These are phyloP conservation scores for Colletotrichum lini DNA, from an alignment of 2,329 filamentous ascomycete species.

Conservation along the genomic window DNA sequence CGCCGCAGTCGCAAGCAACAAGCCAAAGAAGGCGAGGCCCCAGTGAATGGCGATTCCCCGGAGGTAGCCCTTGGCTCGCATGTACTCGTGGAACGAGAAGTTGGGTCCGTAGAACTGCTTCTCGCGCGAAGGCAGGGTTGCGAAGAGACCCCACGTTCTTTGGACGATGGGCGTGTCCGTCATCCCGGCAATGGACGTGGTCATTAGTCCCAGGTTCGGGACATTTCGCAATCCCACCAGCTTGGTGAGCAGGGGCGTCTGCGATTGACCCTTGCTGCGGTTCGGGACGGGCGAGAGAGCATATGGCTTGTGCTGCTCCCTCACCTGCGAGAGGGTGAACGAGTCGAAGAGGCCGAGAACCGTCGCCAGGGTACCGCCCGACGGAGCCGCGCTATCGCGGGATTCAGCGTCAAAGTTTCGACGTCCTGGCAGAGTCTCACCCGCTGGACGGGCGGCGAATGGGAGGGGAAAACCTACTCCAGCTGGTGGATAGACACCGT, in stretches of 20 bases:
- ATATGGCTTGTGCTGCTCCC: conserved; percentile 63
- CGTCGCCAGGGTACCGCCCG: conserved; percentile 79
- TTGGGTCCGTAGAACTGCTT: conserved; percentile 71
- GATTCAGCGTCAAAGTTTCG: conserved; percentile 30
- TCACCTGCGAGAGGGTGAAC: conserved; percentile 64
- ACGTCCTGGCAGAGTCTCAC: conserved; percentile 22
- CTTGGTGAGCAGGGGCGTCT: conserved; percentile 57
- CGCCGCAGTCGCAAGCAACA: conserved; percentile 61
- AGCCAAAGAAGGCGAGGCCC: conserved; percentile 57
- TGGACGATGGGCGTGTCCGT: conserved; percentile 71
- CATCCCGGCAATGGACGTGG: conserved; percentile 64
- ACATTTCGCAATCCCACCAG: conserved; percentile 66
- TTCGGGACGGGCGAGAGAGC: conserved; percentile 70
- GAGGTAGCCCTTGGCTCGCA: conserved; percentile 64
- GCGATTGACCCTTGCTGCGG: conserved; percentile 48
- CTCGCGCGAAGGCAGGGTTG: conserved; percentile 57
- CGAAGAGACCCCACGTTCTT: conserved; percentile 74
- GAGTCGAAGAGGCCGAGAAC: conserved; percentile 71
- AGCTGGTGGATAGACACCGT: conserved; percentile 64
- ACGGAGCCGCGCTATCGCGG: conserved; percentile 61
- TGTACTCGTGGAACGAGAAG: conserved; percentile 71
- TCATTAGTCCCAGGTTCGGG: conserved; percentile 68
- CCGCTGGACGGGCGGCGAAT: not conserved
- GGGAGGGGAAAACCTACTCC: conserved; percentile 49
- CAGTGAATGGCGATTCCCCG: conserved; percentile 66